A percentile compares a stretch with the other conserved stretches of the same genome.
phyloP scores from a whole-genome alignment of 257 asterid species.

The Nicotiana knightiana region DNA sequence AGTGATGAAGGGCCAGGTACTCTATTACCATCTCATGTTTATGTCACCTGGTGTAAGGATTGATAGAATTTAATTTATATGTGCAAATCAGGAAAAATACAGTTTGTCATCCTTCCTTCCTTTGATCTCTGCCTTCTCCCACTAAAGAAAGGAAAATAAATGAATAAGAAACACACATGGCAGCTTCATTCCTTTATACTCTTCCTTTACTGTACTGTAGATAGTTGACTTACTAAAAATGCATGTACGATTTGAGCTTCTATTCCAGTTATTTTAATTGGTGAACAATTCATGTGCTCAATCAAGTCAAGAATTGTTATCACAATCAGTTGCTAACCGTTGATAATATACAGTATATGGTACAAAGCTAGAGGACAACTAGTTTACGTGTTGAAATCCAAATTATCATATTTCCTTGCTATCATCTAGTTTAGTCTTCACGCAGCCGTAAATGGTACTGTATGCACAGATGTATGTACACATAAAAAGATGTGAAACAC shows the following conservation, averaged over 20 bases:
- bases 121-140: neutral
- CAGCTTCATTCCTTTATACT: neutral
- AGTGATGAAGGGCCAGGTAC: constrained; percentile 91
- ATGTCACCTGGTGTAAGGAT: neutral
- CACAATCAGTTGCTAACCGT: neutral
- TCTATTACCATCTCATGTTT: neutral
- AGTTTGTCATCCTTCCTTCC: neutral
- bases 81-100: neutral
- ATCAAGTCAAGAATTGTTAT: neutral
- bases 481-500: neutral
- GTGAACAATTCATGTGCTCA: neutral
- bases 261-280: neutral
- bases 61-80: neutral
- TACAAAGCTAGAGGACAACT: neutral
- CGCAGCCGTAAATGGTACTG: neutral
- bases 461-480: constrained; percentile 1
- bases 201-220: neutral
- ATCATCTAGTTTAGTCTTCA: neutral
- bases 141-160: neutral
- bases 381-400: neutral
- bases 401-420: neutral
- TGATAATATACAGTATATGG: neutral
- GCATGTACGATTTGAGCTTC: neutral
- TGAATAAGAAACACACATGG: neutral
- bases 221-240: neutral